Evolutionary conservation across 2,329 filamentous ascomycete genomes (phyloP).

Genomic region (Hymenoscyphus scutula): DNA sequence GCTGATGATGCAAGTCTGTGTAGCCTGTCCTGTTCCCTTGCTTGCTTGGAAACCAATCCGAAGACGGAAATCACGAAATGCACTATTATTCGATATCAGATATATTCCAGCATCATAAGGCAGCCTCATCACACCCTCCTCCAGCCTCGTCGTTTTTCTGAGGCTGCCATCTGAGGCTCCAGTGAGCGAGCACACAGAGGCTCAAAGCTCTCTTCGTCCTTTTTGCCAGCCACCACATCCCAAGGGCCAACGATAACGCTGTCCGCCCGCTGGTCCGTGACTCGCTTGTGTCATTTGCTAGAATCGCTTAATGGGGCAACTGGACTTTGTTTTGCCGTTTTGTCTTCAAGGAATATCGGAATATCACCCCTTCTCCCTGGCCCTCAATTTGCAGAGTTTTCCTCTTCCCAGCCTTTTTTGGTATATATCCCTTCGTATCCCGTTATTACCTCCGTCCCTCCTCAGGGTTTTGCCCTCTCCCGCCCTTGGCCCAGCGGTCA

Average conservation of each 20-base stretch:
- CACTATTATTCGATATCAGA: not conserved
- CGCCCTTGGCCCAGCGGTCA: conserved; percentile 8
- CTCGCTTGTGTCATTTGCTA: not conserved
- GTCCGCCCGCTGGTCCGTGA: conserved; percentile 6
- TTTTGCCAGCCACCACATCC: not conserved
- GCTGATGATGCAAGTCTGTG: not conserved
- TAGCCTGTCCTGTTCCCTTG: not conserved
- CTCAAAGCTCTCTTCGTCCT: not conserved
- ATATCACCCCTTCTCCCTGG: conserved; percentile 18
- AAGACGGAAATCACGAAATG: not conserved
- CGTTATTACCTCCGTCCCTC: conserved; percentile 9
- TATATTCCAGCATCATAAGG: not conserved
- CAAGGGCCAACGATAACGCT: conserved; percentile 1
- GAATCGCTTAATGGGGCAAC: conserved; percentile 10
- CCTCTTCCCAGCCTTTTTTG: conserved; percentile 15
- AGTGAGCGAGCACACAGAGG: not conserved
- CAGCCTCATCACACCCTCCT: not conserved
- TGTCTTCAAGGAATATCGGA: not conserved
- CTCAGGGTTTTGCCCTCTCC: conserved; percentile 15
- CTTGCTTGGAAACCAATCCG: conserved; percentile 1
- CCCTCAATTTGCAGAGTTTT: conserved; percentile 29
- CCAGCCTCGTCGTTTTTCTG: conserved; percentile 1
- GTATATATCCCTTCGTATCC: conserved; percentile 6
- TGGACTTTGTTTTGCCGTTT: conserved; percentile 18
- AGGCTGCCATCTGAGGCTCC: not conserved